Conservation (phyloP, 2,329 filamentous ascomycete genomes). For the Capronia epimyces region DNA sequence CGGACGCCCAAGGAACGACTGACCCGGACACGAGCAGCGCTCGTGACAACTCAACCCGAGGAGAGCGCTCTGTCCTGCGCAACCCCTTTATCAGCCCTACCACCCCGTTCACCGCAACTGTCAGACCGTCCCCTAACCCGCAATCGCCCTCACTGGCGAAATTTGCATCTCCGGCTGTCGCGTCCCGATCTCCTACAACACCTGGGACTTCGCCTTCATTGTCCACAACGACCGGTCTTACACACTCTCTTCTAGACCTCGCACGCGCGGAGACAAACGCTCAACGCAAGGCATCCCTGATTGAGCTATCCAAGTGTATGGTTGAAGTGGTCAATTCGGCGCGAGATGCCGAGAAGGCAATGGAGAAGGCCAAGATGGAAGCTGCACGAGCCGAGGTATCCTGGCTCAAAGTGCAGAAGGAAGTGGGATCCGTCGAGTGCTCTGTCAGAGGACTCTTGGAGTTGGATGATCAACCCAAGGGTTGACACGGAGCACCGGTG, state of each 20-base stretch:
- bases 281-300: constrained; percentile 22
- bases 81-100: constrained; percentile 15
- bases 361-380: constrained; percentile 31
- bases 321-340: constrained; percentile 29
- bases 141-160: constrained; percentile 15
- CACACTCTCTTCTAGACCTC: constrained; percentile 28
- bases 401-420: constrained; percentile 17
- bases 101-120: constrained; percentile 21
- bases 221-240: constrained; percentile 26
- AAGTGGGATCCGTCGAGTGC: constrained; percentile 11
- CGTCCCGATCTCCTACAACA: not conserved
- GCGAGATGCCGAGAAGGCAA: constrained; percentile 30
- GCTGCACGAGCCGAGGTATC: constrained; percentile 28
- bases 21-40: not conserved
- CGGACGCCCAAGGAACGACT: not conserved
- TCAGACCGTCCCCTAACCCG: constrained; percentile 21
- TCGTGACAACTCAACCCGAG: constrained; percentile 3
- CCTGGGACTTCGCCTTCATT: constrained; percentile 18
- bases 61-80: constrained; percentile 3
- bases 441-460: constrained; percentile 1
- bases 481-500: not conserved
- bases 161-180: not conserved
- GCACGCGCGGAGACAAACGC: constrained; percentile 21
- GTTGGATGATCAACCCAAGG: not conserved
- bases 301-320: constrained; percentile 28